Base-by-base conservation (phyloP, 139 green algal species). In the Auxenochlorella pyrenoidosa region DNA sequence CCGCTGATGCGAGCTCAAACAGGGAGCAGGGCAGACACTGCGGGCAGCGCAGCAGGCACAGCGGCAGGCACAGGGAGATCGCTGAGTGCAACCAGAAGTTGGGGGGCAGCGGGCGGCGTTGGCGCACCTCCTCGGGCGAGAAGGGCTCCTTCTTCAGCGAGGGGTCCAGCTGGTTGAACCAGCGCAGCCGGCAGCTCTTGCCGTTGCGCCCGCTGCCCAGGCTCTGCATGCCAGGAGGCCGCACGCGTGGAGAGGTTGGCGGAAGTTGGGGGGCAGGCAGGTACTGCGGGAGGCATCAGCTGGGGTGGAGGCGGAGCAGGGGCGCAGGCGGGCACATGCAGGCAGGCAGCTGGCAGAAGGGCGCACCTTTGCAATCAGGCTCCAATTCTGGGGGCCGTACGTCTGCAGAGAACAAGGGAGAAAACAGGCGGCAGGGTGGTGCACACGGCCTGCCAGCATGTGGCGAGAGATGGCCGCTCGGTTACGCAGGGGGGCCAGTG, bases 181-280 rank as follows among this genome's bases (percentile, higher is more conserved):
- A 97, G 15, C 95, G 91, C 86, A 97, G 92, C 16, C 94, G 87
- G 88, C 94, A 97, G 85, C 95, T 95, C 91, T 97, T 97, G 88
- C 95, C 95, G 28, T 96, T 97, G 40, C 95, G 90, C 32, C 95
- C 95, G n/a, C 82, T 92, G 71, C 89, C 89, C 51, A 92, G 60
- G 63, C 78, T 90, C 88, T 91, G 88, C 75, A 70, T 28, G 16
- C 44, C 5, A 32, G 36, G 34, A 24, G 18, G 54, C 13, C 18
- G 54, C 54, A 22, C 54, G 54, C 13, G 54, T 24, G 54, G 54
- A 2, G 10, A 24, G 54, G 54, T 63, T 63, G 54, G 54, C 15
- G 54, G 18, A 24, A 2, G 18, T 63, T 2, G 19, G 22, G 12
- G 40, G 43, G 30, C 26, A 65, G 44, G 43, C 3, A 16, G 32